These are phyloP conservation scores for Fusarium sp. DNA, from an alignment of 2,329 filamentous ascomycete species.

Conservation along the genomic window DNA sequence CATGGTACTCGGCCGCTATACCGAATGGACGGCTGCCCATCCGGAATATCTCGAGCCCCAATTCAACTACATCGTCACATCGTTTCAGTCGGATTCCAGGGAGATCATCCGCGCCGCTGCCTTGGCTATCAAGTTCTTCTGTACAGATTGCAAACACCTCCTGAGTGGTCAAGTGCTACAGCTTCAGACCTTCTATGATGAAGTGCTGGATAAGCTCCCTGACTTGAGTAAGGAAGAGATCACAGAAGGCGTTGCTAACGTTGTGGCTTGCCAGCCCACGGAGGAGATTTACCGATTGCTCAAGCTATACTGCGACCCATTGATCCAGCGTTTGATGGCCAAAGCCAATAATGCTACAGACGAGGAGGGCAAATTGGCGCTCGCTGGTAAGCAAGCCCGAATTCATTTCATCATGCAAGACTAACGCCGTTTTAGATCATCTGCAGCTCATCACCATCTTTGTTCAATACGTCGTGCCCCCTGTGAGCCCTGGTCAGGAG, in stretches of 20 bases:
- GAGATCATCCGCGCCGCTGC: conserved; percentile 94
- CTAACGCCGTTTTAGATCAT: conserved; percentile 69
- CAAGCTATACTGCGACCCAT: conserved; percentile 92
- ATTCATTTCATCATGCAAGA: background rate
- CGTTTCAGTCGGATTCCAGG: conserved; percentile 87
- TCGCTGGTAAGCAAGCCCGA: conserved; percentile 72
- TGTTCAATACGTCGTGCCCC: conserved; percentile 79
- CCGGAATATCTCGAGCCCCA: conserved; percentile 92
- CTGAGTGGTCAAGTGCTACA: conserved; percentile 85
- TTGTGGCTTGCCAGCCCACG: conserved; percentile 86
- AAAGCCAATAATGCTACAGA: conserved; percentile 88
- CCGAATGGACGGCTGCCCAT: conserved; percentile 96
- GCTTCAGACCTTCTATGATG: conserved; percentile 91
- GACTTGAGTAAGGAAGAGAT: conserved; percentile 92
- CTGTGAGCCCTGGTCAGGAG: conserved; percentile 74
- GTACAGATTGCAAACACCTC: conserved; percentile 90
- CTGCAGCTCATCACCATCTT: conserved; percentile 93
- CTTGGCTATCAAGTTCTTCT: conserved; percentile 96
- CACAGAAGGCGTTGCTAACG: conserved; percentile 92
- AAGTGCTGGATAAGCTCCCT: conserved; percentile 86
- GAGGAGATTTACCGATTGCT: conserved; percentile 84
- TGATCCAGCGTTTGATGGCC: conserved; percentile 84
- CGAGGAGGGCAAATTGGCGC: conserved; percentile 82
- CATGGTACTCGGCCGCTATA: conserved; percentile 96
- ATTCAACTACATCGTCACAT: conserved; percentile 94